Evolutionary conservation across 2,329 filamentous ascomycete genomes (phyloP).

Genomic region (Fusarium agapanthi): DNA sequence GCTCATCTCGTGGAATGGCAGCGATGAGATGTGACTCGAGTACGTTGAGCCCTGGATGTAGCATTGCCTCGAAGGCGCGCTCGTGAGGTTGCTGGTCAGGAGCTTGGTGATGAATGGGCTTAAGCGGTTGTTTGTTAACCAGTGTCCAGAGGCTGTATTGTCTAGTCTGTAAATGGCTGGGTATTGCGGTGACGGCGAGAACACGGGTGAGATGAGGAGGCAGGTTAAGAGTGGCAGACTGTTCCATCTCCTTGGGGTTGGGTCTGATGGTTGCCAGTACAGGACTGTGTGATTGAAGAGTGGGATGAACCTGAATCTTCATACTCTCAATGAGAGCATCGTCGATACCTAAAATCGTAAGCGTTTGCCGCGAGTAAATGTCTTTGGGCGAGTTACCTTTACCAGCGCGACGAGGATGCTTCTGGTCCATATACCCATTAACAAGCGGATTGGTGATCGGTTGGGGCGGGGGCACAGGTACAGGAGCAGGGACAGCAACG

Average conservation of each 20-base stretch:
- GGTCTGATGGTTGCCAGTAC: constrained; percentile 72
- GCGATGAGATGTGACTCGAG: constrained; percentile 83
- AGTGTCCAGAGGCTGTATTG: constrained; percentile 81
- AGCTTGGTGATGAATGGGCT: constrained; percentile 55
- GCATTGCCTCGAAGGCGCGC: constrained; percentile 77
- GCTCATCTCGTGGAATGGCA: constrained; percentile 69
- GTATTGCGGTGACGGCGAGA: constrained; percentile 74
- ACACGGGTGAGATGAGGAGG: constrained; percentile 74
- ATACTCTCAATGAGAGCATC: constrained; percentile 75
- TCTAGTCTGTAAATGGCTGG: constrained; percentile 68
- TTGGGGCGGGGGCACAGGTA: constrained; percentile 34
- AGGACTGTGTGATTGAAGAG: constrained; percentile 67
- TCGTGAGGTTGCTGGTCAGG: constrained; percentile 66
- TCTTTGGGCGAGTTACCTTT: constrained; percentile 50
- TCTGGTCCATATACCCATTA: constrained; percentile 48
- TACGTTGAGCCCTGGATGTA: constrained; percentile 78
- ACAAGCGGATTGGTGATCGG: constrained; percentile 42
- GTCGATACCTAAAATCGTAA: constrained; percentile 53
- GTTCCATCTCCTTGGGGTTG: constrained; percentile 71
- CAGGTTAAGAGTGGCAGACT: constrained; percentile 77
- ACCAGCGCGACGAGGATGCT: constrained; percentile 50
- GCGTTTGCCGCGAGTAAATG: background rate
- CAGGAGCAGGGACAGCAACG: constrained; percentile 15
- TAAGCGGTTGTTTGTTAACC: constrained; percentile 72
- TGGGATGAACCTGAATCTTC: constrained; percentile 73